Conservation (phyloP, 352 stramenopile species). For the Peronospora belbahrii region DNA sequence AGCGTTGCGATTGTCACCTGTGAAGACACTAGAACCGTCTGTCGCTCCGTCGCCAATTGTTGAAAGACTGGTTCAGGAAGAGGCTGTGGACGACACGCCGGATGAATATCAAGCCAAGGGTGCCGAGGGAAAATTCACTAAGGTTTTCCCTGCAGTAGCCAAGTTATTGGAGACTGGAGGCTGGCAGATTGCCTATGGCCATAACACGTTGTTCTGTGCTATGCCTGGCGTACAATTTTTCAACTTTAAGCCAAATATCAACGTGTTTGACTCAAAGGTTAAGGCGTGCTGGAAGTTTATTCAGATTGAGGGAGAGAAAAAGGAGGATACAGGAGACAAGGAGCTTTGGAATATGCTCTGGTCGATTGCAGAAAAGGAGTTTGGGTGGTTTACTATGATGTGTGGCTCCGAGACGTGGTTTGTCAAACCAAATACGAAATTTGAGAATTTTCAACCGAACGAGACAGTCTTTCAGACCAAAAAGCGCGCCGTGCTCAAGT, state of each 20-base stretch:
- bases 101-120: slow-evolving; percentile 25
- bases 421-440: slow-evolving; percentile 62
- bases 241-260: slow-evolving; percentile 78
- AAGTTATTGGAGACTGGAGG: slow-evolving; percentile 39
- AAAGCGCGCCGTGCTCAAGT: slow-evolving; percentile 63
- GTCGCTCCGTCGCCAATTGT: slow-evolving; percentile 4
- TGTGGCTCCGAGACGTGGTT: slow-evolving; percentile 65
- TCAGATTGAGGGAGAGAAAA: slow-evolving; percentile 23
- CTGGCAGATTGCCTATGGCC: slow-evolving; percentile 55
- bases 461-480: slow-evolving; percentile 79
- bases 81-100: slow-evolving; percentile 10
- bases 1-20: slow-evolving; percentile 5
- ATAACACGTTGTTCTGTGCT: slow-evolving; percentile 56
- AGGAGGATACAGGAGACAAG: slow-evolving; percentile 20
- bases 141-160: slow-evolving; percentile 38
- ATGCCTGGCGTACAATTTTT: slow-evolving; percentile 77
- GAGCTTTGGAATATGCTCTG: slow-evolving; percentile 63
- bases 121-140: slow-evolving; percentile 35
- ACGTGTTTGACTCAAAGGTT: slow-evolving; percentile 69
- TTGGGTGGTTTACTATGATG: slow-evolving; percentile 68
- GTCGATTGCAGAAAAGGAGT: slow-evolving; percentile 48
- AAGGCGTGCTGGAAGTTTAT: slow-evolving; percentile 82
- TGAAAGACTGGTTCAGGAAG: not conserved
- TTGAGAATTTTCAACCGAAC: slow-evolving; percentile 63
- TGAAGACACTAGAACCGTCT: slow-evolving; percentile 5